Evolutionary conservation across 306 rosid species (phyloP).

Genomic region (Benincasa hispida): DNA sequence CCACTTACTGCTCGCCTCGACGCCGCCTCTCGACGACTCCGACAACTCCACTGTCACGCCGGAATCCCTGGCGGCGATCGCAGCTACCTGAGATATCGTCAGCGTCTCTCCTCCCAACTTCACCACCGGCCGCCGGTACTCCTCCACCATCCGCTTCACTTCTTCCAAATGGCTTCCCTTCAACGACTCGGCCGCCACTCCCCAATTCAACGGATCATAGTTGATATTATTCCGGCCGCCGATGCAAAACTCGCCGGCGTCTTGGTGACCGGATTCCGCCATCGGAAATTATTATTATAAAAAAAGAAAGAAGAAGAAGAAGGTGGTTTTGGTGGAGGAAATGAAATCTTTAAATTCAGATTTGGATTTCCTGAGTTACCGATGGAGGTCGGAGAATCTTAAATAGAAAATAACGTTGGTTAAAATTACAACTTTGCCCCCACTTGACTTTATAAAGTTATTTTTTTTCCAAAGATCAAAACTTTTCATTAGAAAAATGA

Average conservation of each 20-base stretch:
- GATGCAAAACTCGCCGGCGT: slow-evolving; percentile 23
- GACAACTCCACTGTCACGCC: slow-evolving; percentile 52
- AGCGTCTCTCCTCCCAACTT: slow-evolving; percentile 51
- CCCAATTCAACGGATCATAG: slow-evolving; percentile 61
- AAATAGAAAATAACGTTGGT: background rate
- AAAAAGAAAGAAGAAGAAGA: background rate
- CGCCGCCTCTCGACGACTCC: slow-evolving; percentile 53
- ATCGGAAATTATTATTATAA: slow-evolving; percentile 1
- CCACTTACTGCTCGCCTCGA: slow-evolving; percentile 91
- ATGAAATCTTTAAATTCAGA: background rate
- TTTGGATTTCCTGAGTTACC: background rate
- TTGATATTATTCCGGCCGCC: background rate
- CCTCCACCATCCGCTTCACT: slow-evolving; percentile 82
- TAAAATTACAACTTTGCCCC: background rate
- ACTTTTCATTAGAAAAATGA: too few species aligned
- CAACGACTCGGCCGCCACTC: slow-evolving; percentile 36
- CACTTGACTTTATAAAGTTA: too few species aligned
- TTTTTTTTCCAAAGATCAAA: too few species aligned
- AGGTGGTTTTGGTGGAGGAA: background rate
- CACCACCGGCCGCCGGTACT: slow-evolving; percentile 50
- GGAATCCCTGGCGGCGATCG: slow-evolving; percentile 32
- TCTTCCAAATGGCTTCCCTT: slow-evolving; percentile 70
- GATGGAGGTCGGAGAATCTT: background rate
- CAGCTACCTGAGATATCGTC: slow-evolving; percentile 73
- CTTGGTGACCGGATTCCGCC: slow-evolving; percentile 27